These are phyloP conservation scores for Colletotrichum sp. DNA, from an alignment of 2,329 filamentous ascomycete genomes.

Conservation along the genomic window DNA sequence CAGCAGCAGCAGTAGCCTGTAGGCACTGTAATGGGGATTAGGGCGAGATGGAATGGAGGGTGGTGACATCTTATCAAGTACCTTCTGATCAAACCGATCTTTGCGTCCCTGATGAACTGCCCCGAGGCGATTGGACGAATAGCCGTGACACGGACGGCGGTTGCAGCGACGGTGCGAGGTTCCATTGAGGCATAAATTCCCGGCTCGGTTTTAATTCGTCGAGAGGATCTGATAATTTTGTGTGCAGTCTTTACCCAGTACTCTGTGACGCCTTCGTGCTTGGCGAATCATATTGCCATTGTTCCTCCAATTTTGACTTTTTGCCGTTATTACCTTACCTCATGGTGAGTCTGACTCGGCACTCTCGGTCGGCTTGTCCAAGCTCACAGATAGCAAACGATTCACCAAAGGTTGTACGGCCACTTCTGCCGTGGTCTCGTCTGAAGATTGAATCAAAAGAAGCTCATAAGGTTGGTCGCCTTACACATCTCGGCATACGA, in stretches of 20 bases:
- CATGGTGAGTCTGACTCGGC: not conserved
- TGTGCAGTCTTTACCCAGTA: not conserved
- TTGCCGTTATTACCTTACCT: not conserved
- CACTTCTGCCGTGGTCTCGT: not conserved
- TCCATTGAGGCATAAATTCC: conserved; percentile 8
- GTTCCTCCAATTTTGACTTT: not conserved
- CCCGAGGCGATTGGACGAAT: conserved; percentile 6
- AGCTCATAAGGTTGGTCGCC: not conserved
- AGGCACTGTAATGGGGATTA: not conserved
- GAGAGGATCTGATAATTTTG: not conserved
- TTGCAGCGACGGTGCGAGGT: not conserved
- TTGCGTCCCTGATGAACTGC: not conserved
- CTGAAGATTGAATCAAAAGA: not conserved
- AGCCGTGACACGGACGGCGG: conserved; percentile 1
- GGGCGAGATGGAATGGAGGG: not conserved
- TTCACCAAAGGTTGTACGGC: not conserved
- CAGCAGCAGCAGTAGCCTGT: not conserved
- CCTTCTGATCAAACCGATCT: not conserved
- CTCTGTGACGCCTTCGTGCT: not conserved
- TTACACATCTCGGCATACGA: not conserved
- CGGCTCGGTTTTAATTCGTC: not conserved
- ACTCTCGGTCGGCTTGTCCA: not conserved
- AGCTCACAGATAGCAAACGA: not conserved
- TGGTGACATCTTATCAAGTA: conserved; percentile 21
- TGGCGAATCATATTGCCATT: not conserved